phyloP scores from a whole-genome alignment of 225 moss, liverwort and hornwort species.

The Pleurozium schreberi region DNA sequence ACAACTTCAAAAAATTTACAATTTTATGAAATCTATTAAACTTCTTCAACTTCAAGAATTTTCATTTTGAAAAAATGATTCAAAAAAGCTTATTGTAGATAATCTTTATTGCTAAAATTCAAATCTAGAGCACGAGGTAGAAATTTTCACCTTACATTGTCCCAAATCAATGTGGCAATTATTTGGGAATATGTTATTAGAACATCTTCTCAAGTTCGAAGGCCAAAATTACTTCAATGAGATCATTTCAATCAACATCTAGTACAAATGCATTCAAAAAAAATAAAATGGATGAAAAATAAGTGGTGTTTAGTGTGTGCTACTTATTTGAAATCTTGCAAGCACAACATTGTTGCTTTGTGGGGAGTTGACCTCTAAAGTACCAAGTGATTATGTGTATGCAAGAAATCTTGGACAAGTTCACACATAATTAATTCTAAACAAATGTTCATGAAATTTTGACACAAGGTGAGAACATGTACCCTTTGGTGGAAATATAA shows the following conservation, averaged over 20 bases:
- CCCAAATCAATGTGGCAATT: no score
- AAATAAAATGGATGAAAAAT: neutral
- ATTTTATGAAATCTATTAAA: neutral
- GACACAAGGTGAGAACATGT: neutral
- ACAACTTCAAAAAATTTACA: accelerated
- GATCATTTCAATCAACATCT: neutral
- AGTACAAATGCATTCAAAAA: neutral
- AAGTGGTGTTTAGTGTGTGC: neutral
- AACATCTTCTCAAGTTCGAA: no score
- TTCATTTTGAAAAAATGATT: neutral
- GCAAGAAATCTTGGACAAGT: neutral
- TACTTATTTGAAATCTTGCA: neutral
- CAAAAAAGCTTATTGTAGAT: neutral
- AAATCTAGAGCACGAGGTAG: accelerated
- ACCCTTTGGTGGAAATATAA: accelerated
- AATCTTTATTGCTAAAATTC: neutral
- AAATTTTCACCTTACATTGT: neutral
- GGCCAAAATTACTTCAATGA: neutral
- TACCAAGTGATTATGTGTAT: neutral
- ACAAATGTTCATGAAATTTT: neutral
- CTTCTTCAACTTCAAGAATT: neutral
- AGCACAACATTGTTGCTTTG: no score
- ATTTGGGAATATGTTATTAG: no score
- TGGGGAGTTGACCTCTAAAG: accelerated
- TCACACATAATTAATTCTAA: neutral